phyloP scores from a whole-genome alignment of 345 rosid species.

The Dipteronia sinensis region DNA sequence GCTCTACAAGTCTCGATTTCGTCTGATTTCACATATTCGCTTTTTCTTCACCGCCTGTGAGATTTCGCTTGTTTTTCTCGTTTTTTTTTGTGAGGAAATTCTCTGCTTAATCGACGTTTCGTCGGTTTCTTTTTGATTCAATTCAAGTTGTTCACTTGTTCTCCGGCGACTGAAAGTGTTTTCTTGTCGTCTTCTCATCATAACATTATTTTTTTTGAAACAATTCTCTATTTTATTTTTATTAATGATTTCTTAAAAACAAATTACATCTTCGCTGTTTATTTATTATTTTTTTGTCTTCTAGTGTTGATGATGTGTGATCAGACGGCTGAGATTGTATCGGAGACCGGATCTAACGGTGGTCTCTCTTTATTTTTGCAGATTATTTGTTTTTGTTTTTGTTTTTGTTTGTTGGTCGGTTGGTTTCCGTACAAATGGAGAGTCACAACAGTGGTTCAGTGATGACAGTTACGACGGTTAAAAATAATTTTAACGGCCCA shows the following conservation, averaged over 20 bases:
- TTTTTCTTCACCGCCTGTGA: neutral
- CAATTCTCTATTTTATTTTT: too few relatives aligned
- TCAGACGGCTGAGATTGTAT: slow-evolving; percentile 29
- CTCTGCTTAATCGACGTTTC: neutral
- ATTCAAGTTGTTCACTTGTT: slow-evolving; percentile 16
- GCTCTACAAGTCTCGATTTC: too few relatives aligned
- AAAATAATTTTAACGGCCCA: slow-evolving; percentile 21
- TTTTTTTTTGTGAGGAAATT: neutral
- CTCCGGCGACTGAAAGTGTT: slow-evolving; percentile 30
- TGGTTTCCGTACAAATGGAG: slow-evolving; percentile 36
- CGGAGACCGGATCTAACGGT: slow-evolving; percentile 32
- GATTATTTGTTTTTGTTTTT: neutral
- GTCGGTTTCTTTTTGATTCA: too few relatives aligned
- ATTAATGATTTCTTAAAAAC: neutral
- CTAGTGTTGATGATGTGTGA: slow-evolving; percentile 13
- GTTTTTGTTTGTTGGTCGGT: neutral
- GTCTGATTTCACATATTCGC: too few relatives aligned
- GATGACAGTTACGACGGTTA: slow-evolving; percentile 36
- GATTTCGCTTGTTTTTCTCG: neutral
- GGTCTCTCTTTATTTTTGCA: neutral
- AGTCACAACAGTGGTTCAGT: slow-evolving; percentile 18
- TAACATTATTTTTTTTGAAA: neutral
- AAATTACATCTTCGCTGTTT: neutral
- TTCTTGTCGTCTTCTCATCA: slow-evolving; percentile 13
- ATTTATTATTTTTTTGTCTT: neutral